Percentiles rank a stretch among this genome's conserved stretches.
Evolutionary conservation across 2,329 filamentous ascomycete species (phyloP).

Genomic region (Aureobasidium sp.): DNA sequence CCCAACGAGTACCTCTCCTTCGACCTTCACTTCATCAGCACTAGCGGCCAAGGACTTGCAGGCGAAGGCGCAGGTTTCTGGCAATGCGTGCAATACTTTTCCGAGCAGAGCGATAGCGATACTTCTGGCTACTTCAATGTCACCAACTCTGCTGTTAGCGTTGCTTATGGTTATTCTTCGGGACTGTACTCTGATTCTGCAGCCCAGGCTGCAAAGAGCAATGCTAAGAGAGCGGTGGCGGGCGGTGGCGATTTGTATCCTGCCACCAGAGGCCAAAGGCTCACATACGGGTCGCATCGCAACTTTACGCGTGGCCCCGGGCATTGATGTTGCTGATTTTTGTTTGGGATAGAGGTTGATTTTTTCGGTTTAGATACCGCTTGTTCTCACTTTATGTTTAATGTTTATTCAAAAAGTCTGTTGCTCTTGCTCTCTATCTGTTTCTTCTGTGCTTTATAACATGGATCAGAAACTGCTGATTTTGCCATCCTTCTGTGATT

Average conservation of each 20-base stretch:
- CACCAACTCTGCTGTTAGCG: not conserved
- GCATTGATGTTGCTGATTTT: not conserved
- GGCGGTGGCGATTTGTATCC: not conserved
- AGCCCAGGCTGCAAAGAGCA: not conserved
- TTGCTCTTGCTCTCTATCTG: no score
- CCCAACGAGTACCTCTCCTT: slow-evolving; percentile 10
- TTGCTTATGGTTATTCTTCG: slow-evolving; percentile 6
- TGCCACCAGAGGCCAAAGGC: not conserved
- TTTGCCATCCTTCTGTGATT: no score
- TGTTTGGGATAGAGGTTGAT: not conserved
- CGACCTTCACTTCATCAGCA: slow-evolving; percentile 12
- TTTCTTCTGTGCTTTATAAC: no score
- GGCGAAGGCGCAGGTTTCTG: slow-evolving; percentile 1
- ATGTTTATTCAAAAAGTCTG: no score
- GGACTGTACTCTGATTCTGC: slow-evolving; percentile 9
- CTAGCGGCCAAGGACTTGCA: not conserved
- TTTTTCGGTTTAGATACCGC: no score
- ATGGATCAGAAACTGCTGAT: no score
- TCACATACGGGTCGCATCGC: not conserved
- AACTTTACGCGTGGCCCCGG: not conserved
- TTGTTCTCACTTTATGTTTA: no score
- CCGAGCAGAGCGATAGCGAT: slow-evolving; percentile 4
- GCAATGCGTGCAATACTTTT: slow-evolving; percentile 11
- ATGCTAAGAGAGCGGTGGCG: not conserved
- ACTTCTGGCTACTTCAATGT: slow-evolving; percentile 5